Base-by-base conservation (phyloP, 305 asterid species). In the Fraxinus paxiana region DNA sequence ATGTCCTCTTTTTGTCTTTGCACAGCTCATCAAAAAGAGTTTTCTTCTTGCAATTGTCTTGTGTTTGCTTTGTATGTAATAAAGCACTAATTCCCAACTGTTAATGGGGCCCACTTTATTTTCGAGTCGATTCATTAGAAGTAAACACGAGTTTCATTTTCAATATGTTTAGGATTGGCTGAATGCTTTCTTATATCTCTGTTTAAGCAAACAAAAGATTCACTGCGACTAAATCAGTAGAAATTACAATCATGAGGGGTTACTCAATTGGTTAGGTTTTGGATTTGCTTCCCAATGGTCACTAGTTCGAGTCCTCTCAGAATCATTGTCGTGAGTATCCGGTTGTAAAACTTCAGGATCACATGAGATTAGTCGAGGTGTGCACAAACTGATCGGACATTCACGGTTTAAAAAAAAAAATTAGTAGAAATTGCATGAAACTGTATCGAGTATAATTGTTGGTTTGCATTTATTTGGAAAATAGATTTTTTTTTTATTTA, bases 1-100 rank as follows among this genome's bases (percentile, higher is more conserved):
- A 69, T 30, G 74, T 69, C 74, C 74, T 69, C 41, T 65, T 65
- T 65, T 65, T 65, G 73, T 28, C 73, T 30, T 13, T 69, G 74
- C 41, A 69, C 74, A 69, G 74, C 41, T 69, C 74, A 69, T 28
- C 74, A 26, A 63, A 69, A 28, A 30, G 74, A 69, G 74, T 69
- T 69, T 69, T 28, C 74, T 69, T 69, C 74, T 69, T 13, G 20
- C 74, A 1, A 15, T 13, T 28, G 74, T 69, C 73, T 67, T 67
- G 37, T 67, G 74, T 69, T 69, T 28, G 38, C 41, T 69, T 67
- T 67, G 10, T 63, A 26, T 67, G 73, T 28, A 67, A 10, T 67
- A 69, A 30, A 69, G 74, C 41, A 69, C 22, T 69, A 13, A 5
- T 26, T 10, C 72, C 72, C 72, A 24, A 63, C 35, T 69, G 41